phyloP scores from a whole-genome alignment of 805 yeast genomes.

The Lipomyces spencermartinsiae region DNA sequence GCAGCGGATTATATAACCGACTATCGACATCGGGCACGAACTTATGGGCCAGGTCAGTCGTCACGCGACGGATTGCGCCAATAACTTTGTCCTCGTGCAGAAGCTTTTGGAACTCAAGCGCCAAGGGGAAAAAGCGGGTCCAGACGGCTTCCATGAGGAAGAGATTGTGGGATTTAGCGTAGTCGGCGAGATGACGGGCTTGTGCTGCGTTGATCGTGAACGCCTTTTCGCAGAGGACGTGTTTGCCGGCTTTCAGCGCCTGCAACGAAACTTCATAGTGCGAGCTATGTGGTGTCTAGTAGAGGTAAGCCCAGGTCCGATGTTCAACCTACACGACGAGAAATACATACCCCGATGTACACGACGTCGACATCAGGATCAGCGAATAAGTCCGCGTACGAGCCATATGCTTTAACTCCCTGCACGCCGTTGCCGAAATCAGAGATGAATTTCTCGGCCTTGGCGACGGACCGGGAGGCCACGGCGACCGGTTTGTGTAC shows the following conservation, averaged over 20 bases:
- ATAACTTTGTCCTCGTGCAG: conserved; percentile 50
- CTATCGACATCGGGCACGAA: conserved; percentile 42
- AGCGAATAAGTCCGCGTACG: conserved; percentile 52
- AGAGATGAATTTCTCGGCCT: conserved; percentile 41
- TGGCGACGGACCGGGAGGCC: conserved; percentile 41
- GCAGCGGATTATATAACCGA: conserved; percentile 52
- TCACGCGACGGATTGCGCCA: conserved; percentile 56
- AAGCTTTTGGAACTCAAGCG: conserved; percentile 48
- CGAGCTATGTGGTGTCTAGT: conserved; percentile 54
- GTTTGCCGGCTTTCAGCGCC: conserved; percentile 54
- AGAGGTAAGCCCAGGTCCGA: not conserved
- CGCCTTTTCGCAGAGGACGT: conserved; percentile 63
- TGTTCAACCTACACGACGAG: conserved; percentile 1
- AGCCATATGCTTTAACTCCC: conserved; percentile 37
- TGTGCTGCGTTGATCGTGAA: conserved; percentile 56
- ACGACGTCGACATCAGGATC: conserved; percentile 54
- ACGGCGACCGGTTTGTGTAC: conserved; percentile 43
- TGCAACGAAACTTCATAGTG: conserved; percentile 54
- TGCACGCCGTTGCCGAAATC: conserved; percentile 40
- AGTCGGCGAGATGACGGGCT: conserved; percentile 50
- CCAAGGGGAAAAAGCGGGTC: conserved; percentile 52
- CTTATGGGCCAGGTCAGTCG: conserved; percentile 11
- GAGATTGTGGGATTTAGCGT: conserved; percentile 53
- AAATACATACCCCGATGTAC: conserved; percentile 47
- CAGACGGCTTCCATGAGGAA: conserved; percentile 63